Base-by-base conservation (phyloP, 306 rosid species). In the Acacia melanoxylon region DNA sequence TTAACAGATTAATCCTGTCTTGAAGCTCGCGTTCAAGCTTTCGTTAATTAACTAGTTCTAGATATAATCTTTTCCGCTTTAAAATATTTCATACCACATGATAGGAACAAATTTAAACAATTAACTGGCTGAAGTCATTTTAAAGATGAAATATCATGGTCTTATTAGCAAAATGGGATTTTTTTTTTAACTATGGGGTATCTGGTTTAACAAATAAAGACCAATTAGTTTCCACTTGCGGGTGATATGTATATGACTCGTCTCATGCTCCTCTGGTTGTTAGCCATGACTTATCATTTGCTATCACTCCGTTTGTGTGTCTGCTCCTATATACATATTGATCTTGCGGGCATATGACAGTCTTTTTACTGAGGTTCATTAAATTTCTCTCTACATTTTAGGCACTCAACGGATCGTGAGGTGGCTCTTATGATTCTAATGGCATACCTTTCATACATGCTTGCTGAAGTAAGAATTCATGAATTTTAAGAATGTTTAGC, bases 401-500 rank as follows among this genome's bases (percentile, higher is more conserved):
- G 99, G 94, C 99, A 96, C 88, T 96, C 99, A 5, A 96, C 99
- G 10, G 97, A 96, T 85, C 99, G 99, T 29, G 99, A 96, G 86
- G 99, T 96, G 78, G 99, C 98, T 85, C 98, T 96, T 72, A 90
- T 96, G 99, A 96, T 96, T 79, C 91, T 96, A 77, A 96, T 96
- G 99, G 99, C 99, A 48, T 96, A 96, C 87, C 96, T 96, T 79
- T 96, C 99, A 52, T 96, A 96, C 85, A 96, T 96, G 92, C 85
- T 96, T 80, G 98, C 99, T 48, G 99, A 96, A 86, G 99, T 96
- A 91, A 87, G 94, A 79, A 79, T 83, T 83, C 51, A 75, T 74
- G 35, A 54, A 66, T 41, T 84, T 54, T 10, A 41, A 22, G 17
- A 65, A 58, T 48, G 22, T 73, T 76, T 67, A 67, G 59, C 41